Conservation (phyloP, 176 grass and related monocot species). For the Miscanthus lutarioriparius region DNA sequence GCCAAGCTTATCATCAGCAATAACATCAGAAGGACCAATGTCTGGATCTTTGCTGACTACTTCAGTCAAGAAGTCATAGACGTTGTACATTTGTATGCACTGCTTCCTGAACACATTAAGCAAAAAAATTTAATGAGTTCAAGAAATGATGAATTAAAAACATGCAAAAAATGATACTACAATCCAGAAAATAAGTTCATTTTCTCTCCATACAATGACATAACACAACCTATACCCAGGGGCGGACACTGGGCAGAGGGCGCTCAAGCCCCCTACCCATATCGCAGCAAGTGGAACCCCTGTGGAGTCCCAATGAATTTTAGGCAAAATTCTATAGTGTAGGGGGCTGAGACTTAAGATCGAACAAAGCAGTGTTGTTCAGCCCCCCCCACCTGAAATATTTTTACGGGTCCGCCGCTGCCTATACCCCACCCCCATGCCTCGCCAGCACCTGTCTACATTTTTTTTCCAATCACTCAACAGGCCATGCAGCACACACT, state of each 20-base stretch:
- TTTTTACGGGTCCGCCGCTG: no score
- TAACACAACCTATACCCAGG: neutral
- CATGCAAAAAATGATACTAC: constrained; percentile 2
- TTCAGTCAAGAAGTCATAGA: constrained; percentile 96
- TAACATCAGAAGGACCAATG: constrained; percentile 61
- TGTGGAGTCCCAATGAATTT: no score
- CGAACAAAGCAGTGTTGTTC: no score
- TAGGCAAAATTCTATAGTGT: no score
- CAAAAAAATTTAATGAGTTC: constrained; percentile 23
- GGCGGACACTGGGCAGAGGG: no score
- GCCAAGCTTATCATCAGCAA: constrained; percentile 63
- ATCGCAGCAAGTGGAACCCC: no score
- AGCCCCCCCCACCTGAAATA: no score
- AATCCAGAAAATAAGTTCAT: neutral
- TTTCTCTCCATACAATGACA: neutral
- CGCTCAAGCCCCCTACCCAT: no score
- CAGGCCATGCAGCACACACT: neutral
- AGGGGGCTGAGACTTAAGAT: no score
- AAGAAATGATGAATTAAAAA: neutral
- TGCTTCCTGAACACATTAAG: constrained; percentile 68
- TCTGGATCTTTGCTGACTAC: constrained; percentile 88
- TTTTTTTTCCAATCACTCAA: neutral
- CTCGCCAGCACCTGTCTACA: neutral
- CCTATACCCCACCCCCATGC: neutral
- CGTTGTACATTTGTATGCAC: constrained; percentile 79